Evolutionary conservation across 2,329 filamentous ascomycete species (phyloP), one percentile per base, ranked within the genome.

Genomic region (Metarhizium album): DNA sequence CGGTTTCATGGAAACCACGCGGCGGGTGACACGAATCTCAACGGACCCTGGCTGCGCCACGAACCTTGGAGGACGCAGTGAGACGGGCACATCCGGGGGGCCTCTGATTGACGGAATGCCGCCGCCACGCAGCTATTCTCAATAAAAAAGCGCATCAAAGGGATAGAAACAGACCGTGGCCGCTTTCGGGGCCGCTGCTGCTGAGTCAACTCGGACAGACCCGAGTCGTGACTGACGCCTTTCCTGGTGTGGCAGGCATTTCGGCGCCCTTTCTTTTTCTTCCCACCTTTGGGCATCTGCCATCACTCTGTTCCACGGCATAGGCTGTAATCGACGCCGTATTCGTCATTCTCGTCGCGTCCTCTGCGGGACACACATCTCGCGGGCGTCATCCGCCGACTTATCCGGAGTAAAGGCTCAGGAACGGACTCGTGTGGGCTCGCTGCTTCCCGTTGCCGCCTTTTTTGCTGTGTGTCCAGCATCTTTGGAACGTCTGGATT

Each of bases 201-300:
- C 33, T 13, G 33, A 35, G 33, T 35, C 33, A 16, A 13, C 13
- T 35, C 22, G 4, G 40, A 24, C 40, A 16, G 3, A 24, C 18
- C n/a, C n/a, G n/a, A n/a, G n/a, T n/a, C n/a, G n/a, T n/a, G n/a
- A n/a, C n/a, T n/a, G 40, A 24, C 40, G 40, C 40, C 20, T 20
- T 23, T 14, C 51, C 24, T 1, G 16, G 55, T 54, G 46, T 20
- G 50, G 57, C 18, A 53, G 45, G 47, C 52, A 53, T 52, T 54
- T 58, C 54, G 54, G 47, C 53, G 49, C 48, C 49, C 45, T 24
- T 9, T 20, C 37, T 40, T 14, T 31, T 31, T 38, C 35, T n/a
- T n/a, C n/a, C n/a, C 13, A 16, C 14, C 11, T 14, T 29, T 29
- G 7, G 3, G 27, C 27, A 29, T 29, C n/a, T n/a, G n/a, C n/a